Evolutionary conservation across 768 basidiomycete species (phyloP).

Genomic region (Lactifluus hygrophoroides): DNA sequence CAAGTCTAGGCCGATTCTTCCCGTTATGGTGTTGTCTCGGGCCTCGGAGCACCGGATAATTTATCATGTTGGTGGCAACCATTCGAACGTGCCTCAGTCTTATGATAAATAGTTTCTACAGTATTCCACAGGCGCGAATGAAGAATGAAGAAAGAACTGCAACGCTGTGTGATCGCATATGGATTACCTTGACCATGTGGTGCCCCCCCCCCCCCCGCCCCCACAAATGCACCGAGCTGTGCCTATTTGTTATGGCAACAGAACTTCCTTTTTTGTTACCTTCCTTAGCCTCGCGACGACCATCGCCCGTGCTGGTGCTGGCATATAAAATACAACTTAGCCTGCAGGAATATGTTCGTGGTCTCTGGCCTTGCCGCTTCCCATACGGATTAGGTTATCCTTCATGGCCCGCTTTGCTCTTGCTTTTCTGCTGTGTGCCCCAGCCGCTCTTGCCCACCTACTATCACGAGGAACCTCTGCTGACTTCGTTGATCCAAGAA

Average conservation of each 20-base stretch:
- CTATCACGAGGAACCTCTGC: slow-evolving; percentile 10
- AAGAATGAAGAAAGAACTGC: not conserved
- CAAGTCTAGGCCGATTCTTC: too few relatives aligned
- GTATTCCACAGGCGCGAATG: too few relatives aligned
- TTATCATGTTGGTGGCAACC: not conserved
- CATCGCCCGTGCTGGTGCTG: not conserved
- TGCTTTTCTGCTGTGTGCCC: slow-evolving; percentile 14
- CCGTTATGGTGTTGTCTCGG: not conserved
- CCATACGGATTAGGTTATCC: not conserved
- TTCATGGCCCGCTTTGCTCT: slow-evolving; percentile 11
- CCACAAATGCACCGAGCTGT: too few relatives aligned
- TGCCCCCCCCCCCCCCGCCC: too few relatives aligned
- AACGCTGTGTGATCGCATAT: too few relatives aligned
- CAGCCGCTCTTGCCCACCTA: not conserved
- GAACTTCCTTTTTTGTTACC: not conserved
- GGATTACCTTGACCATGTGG: too few relatives aligned
- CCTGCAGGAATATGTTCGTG: too few relatives aligned
- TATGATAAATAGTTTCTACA: not conserved
- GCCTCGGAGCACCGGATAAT: not conserved
- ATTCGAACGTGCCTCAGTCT: not conserved
- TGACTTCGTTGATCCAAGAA: slow-evolving; percentile 30
- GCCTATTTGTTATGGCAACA: not conserved
- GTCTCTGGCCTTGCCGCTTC: not conserved
- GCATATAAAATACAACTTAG: not conserved
- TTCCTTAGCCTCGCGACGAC: not conserved